Evolutionary conservation across 2,329 filamentous ascomycete species (phyloP), one percentile per base, ranked within the genome.

Genomic region (Botrytis byssoidea): DNA sequence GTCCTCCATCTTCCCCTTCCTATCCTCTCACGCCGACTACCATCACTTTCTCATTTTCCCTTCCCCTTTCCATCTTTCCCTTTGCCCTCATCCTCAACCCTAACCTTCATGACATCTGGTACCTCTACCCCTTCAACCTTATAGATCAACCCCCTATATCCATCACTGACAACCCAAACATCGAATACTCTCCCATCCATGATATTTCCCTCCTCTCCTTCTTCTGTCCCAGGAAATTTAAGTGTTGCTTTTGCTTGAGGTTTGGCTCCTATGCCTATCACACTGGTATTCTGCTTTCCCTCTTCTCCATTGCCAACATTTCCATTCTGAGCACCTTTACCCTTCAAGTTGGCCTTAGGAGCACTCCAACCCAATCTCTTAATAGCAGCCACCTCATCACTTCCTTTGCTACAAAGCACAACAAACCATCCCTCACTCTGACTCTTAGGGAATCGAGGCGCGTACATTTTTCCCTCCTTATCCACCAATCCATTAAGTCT

Each of bases 361-460:
- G 81, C 74, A 66, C 80, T 82, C 95, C 96, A 98, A 2, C 90
- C 91, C 0, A 96, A 88, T 44, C 96, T 87, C 86, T 97, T 98
- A 76, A 99, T 85, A 4, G 92, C 95, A 6, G 97, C 83, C 57
- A 98, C 87, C 77, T 98, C 93, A 74, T 95, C 93, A 10, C 84
- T 87, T 0, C 84, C 85, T 3, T 88, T 79, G 78, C 92, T 90
- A 10, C 90, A 91, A 0, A 97, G 87, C 35, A 98, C 81, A 22
- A 96, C 89, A 82, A 99, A 98, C 88, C 91, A 98, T 0, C 95
- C 95, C 80, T 99, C 96, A 0, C 90, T 96, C 83, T 99, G 96
- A 25, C 94, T 90, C 83, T 99, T 99, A 1, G 95, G 95, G 83
- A 97, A 98, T 35, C 89, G 88, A 4, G 97, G 95, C 0, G 96